phyloP scores from a whole-genome alignment of 2,329 filamentous ascomycete species.

The Fusarium sp. region DNA sequence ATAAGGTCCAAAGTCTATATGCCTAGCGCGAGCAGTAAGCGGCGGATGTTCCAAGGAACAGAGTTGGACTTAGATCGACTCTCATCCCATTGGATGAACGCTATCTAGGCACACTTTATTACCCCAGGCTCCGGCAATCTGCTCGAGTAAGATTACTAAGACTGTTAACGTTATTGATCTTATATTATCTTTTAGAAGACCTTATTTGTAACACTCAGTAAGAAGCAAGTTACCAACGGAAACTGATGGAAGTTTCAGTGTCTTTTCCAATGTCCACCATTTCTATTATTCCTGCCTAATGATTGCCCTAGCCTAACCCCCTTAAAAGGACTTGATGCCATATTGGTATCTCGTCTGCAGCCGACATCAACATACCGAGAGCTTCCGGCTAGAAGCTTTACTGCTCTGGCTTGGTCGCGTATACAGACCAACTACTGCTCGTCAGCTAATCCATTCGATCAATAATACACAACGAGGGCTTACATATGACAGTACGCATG shows the following conservation, averaged over 20 bases:
- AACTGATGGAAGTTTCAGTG: too few species aligned
- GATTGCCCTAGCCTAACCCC: too few species aligned
- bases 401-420: not conserved
- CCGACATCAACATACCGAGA: not conserved
- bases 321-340: too few species aligned
- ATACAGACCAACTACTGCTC: not conserved
- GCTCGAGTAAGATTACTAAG: rapidly evolving
- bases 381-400: not conserved
- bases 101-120: not conserved
- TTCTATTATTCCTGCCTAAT: too few species aligned
- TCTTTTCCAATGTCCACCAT: too few species aligned
- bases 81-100: not conserved
- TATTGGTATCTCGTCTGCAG: not conserved
- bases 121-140: not conserved
- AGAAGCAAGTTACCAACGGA: too few species aligned
- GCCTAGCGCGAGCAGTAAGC: not conserved
- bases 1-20: not conserved
- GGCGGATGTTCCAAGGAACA: not conserved
- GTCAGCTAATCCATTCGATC: too few species aligned
- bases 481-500: conserved; percentile 1
- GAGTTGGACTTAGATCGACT: not conserved
- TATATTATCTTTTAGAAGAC: too few species aligned
- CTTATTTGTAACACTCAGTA: too few species aligned
- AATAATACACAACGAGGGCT: too few species aligned
- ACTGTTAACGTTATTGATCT: too few species aligned